Evolutionary conservation across 306 rosid genomes (phyloP).

Genomic region (Abrus pulchellus): DNA sequence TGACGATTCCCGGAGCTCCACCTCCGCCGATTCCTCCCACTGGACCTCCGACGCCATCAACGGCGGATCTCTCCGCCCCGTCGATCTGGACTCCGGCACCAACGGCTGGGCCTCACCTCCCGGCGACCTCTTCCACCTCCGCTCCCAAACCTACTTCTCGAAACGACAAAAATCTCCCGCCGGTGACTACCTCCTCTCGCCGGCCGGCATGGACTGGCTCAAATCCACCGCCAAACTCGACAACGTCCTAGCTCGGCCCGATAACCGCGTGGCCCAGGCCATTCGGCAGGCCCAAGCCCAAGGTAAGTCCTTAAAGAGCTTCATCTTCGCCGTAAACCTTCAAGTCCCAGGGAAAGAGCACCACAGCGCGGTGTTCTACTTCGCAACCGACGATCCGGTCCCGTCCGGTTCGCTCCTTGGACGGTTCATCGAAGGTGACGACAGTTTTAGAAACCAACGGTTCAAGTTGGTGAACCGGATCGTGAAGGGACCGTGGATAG

Average conservation of each 20-base stretch:
- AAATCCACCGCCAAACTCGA: constrained; percentile 78
- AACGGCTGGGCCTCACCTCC: constrained; percentile 98
- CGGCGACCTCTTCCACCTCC: constrained; percentile 79
- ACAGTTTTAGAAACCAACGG: constrained; percentile 81
- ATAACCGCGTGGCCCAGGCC: constrained; percentile 70
- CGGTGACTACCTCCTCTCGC: constrained; percentile 78
- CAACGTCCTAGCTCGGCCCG: constrained; percentile 80
- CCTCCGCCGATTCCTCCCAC: constrained; percentile 50
- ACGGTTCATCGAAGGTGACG: constrained; percentile 85
- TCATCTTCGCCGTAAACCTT: constrained; percentile 85
- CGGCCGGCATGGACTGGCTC: constrained; percentile 91
- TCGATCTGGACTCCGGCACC: constrained; percentile 73
- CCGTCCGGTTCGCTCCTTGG: constrained; percentile 69
- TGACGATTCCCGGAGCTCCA: constrained; percentile 56
- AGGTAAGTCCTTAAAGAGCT: constrained; percentile 70
- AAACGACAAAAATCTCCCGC: constrained; percentile 70
- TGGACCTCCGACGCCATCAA: constrained; percentile 71
- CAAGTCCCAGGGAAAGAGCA: constrained; percentile 92
- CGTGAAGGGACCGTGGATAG: constrained; percentile 97
- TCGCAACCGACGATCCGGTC: constrained; percentile 76
- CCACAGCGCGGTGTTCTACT: constrained; percentile 90
- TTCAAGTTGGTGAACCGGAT: constrained; percentile 91
- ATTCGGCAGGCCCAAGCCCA: constrained; percentile 65
- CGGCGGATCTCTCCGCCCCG: constrained; percentile 78
- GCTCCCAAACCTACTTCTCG: constrained; percentile 65